Evolutionary conservation across 2,329 filamentous ascomycete species (phyloP), one percentile per base, ranked within the genome.

Genomic region (Lasiodiplodia gonubiensis): DNA sequence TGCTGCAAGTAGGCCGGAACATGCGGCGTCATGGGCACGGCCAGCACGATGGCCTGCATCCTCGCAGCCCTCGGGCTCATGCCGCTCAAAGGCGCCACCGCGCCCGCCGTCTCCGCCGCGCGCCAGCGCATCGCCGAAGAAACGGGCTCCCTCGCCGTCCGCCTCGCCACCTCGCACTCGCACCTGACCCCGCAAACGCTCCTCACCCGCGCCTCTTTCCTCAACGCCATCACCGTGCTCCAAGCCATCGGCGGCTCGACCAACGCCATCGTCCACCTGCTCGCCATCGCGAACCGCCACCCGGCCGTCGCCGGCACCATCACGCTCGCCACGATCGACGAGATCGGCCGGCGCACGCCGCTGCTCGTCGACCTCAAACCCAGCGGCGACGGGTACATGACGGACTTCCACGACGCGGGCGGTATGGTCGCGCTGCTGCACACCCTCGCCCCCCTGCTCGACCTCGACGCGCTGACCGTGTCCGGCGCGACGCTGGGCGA

Each of bases 311-410:
- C 92, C 61, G 89, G 90, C 75, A 90, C 91, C 0, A 83, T 97
- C 33, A 90, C 88, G 0, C 82, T 96, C 37, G 91, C 94, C 75
- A 92, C 95, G 75, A 84, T 97, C 71, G 90, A 93, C 76, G 85
- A 90, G 68, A 89, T 92, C 59, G 91, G 89, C 75, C 85, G 93
- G 79, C 90, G 90, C 75, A 92, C 92, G 0, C 92, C 93, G 0
- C 92, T 92, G 78, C 87, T 96, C 52, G 92, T 93, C 2, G 90
- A 96, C 75, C 85, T 96, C 16, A 91, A 92, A 0, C 94, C 94
- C 0, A 92, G 88, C 59, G 94, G 94, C 21, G 88, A 90, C 71
- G 93, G 93, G 80, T 89, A 91, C 76, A 95, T 96, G 92, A 91
- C 91, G 67, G 93, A 96, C 74, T 86, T 96, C 4, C 94, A 92